These are phyloP conservation scores for Phlebiopsis flavidoalba DNA, from an alignment of 768 basidiomycete genomes.

Conservation along the genomic window DNA sequence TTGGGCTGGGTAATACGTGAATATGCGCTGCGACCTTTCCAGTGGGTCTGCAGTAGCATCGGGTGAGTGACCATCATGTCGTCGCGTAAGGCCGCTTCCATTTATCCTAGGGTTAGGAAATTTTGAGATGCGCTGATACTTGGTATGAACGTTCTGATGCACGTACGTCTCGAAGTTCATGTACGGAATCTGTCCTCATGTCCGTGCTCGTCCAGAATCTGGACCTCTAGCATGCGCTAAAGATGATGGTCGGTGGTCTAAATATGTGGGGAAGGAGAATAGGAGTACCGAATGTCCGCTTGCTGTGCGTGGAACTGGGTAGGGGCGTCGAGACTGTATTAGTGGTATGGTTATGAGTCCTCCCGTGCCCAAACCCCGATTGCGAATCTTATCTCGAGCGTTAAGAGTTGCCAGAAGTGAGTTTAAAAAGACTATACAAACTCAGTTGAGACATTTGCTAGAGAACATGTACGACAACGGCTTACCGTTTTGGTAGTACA, in stretches of 20 bases:
- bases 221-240: conserved; percentile 1
- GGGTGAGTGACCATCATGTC: not conserved
- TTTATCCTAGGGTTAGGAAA: not conserved
- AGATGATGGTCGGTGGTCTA: not conserved
- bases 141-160: not conserved
- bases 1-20: not conserved
- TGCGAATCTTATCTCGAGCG: conserved; percentile 12
- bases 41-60: not conserved
- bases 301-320: not conserved
- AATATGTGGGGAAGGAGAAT: not conserved
- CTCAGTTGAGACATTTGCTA: not conserved
- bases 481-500: conserved; percentile 11
- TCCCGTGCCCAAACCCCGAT: not conserved
- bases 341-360: conserved; percentile 8
- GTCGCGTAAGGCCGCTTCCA: not conserved
- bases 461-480: not conserved
- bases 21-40: not conserved
- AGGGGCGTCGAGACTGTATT: not conserved
- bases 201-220: conserved; percentile 7
- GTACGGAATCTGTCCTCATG: conserved; percentile 3
- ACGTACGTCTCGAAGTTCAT: not conserved
- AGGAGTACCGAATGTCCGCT: not conserved
- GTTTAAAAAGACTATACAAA: conserved; percentile 2
- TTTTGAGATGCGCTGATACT: not conserved
- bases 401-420: conserved; percentile 10